These are phyloP conservation scores for Cynanchum wilfordii DNA, from an alignment of 257 asterid genomes.

Conservation along the genomic window DNA sequence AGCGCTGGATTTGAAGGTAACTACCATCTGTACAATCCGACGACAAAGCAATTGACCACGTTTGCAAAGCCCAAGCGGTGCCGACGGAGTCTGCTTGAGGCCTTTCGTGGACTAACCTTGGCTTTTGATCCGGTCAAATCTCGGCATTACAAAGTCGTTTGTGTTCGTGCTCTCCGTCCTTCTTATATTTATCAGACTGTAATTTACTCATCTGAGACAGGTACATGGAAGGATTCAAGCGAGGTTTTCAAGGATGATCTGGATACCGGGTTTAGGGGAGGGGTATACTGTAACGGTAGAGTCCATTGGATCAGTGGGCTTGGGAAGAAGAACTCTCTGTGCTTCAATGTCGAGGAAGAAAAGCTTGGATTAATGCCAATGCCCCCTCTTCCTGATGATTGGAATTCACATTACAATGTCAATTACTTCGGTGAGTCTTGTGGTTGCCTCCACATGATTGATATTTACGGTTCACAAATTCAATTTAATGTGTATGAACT, in stretches of 20 bases:
- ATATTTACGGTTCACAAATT: not conserved
- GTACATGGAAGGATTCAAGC: slow-evolving; percentile 31
- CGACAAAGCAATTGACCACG: slow-evolving; percentile 15
- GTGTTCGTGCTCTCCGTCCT: slow-evolving; percentile 12
- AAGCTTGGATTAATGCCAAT: slow-evolving; percentile 16
- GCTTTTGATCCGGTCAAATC: slow-evolving; percentile 31
- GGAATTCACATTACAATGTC: not conserved
- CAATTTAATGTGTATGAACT: slow-evolving; percentile 30
- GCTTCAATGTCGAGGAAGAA: slow-evolving; percentile 23
- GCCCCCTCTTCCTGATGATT: slow-evolving; percentile 1
- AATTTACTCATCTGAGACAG: slow-evolving; percentile 31
- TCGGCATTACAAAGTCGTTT: slow-evolving; percentile 27
- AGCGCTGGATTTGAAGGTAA: not conserved
- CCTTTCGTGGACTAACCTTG: slow-evolving; percentile 22
- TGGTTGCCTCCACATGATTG: slow-evolving; percentile 27
- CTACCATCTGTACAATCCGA: slow-evolving; percentile 34
- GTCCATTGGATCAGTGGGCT: slow-evolving; percentile 23
- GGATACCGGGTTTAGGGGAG: slow-evolving; percentile 6
- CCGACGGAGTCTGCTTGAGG: not conserved
- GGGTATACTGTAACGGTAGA: slow-evolving; percentile 31
- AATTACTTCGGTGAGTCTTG: slow-evolving; percentile 34
- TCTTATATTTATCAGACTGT: slow-evolving; percentile 6
- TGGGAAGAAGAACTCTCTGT: slow-evolving; percentile 10
- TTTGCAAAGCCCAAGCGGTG: slow-evolving; percentile 21
- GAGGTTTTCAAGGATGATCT: slow-evolving; percentile 16